A percentile compares a stretch with the other conserved stretches of the same genome.
Evolutionary conservation across 202 grass and related monocot genomes (phyloP).

Genomic region (Saccharum hybrid): DNA sequence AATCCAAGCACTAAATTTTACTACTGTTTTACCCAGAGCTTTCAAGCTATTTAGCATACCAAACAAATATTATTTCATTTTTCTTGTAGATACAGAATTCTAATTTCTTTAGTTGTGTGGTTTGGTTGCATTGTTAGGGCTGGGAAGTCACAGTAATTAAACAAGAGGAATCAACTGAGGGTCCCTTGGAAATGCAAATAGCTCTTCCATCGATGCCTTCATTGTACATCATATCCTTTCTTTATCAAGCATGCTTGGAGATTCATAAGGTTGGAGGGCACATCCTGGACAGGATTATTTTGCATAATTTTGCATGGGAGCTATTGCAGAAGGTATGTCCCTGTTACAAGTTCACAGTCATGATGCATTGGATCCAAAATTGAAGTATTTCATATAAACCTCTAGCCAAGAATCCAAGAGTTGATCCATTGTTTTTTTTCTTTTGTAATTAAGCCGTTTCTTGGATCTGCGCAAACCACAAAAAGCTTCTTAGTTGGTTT

Average conservation of each 20-base stretch:
- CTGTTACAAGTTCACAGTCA: conserved; percentile 25
- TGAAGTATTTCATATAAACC: conserved; percentile 16
- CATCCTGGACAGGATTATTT: conserved; percentile 78
- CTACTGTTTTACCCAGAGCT: background rate
- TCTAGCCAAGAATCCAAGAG: conserved; percentile 13
- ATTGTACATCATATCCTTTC: conserved; percentile 84
- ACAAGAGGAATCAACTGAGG: conserved; percentile 84
- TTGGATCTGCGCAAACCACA: conserved; percentile 20
- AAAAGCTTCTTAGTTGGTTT: background rate
- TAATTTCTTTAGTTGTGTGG: conserved; percentile 43
- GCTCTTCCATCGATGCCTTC: conserved; percentile 99
- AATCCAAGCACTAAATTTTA: background rate
- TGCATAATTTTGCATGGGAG: conserved; percentile 90
- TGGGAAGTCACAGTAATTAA: conserved; percentile 97
- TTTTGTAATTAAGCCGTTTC: conserved; percentile 37
- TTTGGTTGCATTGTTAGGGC: conserved; percentile 71
- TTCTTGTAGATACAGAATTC: background rate
- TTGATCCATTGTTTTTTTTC: conserved; percentile 25
- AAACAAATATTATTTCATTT: conserved; percentile 12
- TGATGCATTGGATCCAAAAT: conserved; percentile 4
- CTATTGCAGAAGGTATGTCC: conserved; percentile 85
- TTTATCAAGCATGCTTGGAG: conserved; percentile 96
- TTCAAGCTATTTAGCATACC: conserved; percentile 37
- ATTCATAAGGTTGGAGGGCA: conserved; percentile 98
- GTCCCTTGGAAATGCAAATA: conserved; percentile 83